A percentile compares a stretch with the other conserved stretches of the same genome.
These are phyloP conservation scores for Tricholoma hemisulphureum DNA, from an alignment of 768 basidiomycete genomes.

Conservation along the genomic window DNA sequence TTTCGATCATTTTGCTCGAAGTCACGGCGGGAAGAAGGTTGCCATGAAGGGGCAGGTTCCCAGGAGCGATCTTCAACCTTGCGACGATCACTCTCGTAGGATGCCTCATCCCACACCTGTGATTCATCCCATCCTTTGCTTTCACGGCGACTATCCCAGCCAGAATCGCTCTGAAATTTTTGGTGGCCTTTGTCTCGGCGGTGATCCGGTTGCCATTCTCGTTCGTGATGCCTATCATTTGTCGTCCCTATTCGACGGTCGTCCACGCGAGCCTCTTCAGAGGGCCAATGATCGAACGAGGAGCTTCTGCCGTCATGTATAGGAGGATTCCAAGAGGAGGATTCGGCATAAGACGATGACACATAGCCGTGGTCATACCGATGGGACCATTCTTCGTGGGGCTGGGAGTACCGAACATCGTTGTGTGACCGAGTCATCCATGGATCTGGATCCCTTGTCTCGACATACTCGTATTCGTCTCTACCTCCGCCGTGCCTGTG, in stretches of 20 bases:
- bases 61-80: constrained; percentile 56
- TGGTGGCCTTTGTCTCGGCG: constrained; percentile 39
- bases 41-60: constrained; percentile 74
- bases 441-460: constrained; percentile 44
- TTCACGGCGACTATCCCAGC: constrained; percentile 53
- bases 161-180: constrained; percentile 45
- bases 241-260: constrained; percentile 16
- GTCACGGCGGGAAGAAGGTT: constrained; percentile 42
- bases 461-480: constrained; percentile 45
- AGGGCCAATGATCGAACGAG: constrained; percentile 42
- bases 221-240: constrained; percentile 19
- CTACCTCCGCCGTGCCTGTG: constrained; percentile 42
- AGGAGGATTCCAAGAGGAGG: constrained; percentile 39
- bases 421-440: constrained; percentile 37
- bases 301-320: constrained; percentile 39
- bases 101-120: constrained; percentile 21
- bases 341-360: constrained; percentile 46
- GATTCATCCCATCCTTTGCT: constrained; percentile 43
- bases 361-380: constrained; percentile 46
- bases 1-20: constrained; percentile 40
- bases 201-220: constrained; percentile 38
- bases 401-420: constrained; percentile 41
- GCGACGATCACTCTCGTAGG: constrained; percentile 28
- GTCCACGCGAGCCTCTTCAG: constrained; percentile 41
- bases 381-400: constrained; percentile 49